A percentile compares a stretch with the other conserved stretches of the same genome.
Evolutionary conservation across 2,329 filamentous ascomycete species (phyloP).

Genomic region (Diaporthe citri): DNA sequence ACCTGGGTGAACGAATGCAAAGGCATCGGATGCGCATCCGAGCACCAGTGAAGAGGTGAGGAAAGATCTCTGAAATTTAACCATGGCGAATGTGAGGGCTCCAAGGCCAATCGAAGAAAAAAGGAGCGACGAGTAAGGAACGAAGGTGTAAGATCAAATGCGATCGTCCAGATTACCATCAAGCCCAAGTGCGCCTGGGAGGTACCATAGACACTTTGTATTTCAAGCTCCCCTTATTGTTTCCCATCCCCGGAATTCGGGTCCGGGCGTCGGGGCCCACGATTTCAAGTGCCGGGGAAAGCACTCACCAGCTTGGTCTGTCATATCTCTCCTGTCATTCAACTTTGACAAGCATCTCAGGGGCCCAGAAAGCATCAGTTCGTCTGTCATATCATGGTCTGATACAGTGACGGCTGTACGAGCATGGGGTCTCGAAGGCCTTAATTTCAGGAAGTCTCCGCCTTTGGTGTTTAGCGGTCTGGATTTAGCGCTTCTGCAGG

Average conservation of each 20-base stretch:
- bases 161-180: not conserved
- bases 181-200: not conserved
- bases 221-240: not conserved
- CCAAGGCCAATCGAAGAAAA: not conserved
- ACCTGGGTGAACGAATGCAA: constrained; percentile 35
- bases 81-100: constrained; percentile 16
- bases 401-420: not conserved
- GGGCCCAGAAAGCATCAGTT: not conserved
- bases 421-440: not conserved
- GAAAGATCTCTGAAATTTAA: not conserved
- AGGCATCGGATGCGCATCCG: constrained; percentile 2
- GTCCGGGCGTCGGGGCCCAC: not conserved
- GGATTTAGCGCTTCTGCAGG: not conserved
- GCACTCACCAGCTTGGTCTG: not conserved
- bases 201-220: not conserved
- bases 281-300: not conserved
- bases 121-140: not conserved
- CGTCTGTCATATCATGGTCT: not conserved
- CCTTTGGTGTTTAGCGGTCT: not conserved
- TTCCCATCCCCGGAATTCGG: not conserved
- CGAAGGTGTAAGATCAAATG: not conserved
- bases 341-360: not conserved
- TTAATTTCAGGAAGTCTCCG: constrained; percentile 21
- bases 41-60: not conserved
- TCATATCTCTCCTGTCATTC: not conserved